Evolutionary conservation across 805 yeast species (phyloP), one percentile per base, ranked within the genome.

Genomic region (Candida insectalens): DNA sequence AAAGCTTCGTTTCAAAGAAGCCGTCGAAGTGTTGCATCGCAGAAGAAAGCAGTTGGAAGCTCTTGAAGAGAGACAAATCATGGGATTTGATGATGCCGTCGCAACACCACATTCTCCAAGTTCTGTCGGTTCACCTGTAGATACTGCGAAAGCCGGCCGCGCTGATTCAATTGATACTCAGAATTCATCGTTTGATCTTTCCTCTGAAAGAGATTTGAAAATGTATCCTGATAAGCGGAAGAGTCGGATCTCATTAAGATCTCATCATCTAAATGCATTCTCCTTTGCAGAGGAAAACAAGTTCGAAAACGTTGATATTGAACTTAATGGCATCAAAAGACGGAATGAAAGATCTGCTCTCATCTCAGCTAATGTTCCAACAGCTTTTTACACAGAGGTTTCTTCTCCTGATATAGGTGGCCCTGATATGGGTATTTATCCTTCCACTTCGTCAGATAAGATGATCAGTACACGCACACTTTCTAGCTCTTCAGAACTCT

Each of bases 271-370:
- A 18, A 41, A 13, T 28, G 45, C 41, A 10, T 49, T 50, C 14
- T 44, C 54, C n/a, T 59, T 62, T n/a, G 68, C 62, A 18, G 64
- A 64, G 5, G 76, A 73, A 28, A 64, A 66, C 23, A 62, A 65
- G 35, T 60, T 65, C 14, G 69, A 69, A 25, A 68, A 72, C 33
- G 71, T 76, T 35, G 80, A 75, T 45, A 53, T 73, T 25, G 78
- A 74, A 42, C 50, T 65, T 26, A 56, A 42, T 14, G 44, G 41
- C 18, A 32, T 29, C 33, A 47, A 30, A 26, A 25, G n/a, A 6
- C 37, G 34, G 26, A 29, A n/a, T 33, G 14, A n/a, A n/a, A 13
- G 26, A 14, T 15, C 23, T 6, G 15, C 17, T 18, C 18, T 15
- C 5, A 33, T 27, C n/a, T 18, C 23, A 17, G 31, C 17, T 12